Evolutionary conservation across 2,329 filamentous ascomycete species (phyloP).

Genomic region (Lachnellula occidentalis): DNA sequence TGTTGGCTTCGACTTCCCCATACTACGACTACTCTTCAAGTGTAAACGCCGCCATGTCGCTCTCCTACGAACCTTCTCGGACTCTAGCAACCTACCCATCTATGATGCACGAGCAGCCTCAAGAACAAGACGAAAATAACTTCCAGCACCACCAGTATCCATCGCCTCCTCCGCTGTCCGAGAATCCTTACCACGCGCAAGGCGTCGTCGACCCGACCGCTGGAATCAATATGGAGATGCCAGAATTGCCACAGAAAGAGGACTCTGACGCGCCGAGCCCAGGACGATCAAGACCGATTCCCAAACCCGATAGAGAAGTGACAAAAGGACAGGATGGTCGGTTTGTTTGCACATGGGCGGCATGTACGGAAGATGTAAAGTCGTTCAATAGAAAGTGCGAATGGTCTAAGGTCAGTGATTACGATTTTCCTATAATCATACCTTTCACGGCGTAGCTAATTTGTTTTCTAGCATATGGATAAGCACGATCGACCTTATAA

Average conservation of each 20-base stretch:
- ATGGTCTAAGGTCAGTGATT: constrained; percentile 71
- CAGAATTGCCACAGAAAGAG: constrained; percentile 26
- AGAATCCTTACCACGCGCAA: constrained; percentile 27
- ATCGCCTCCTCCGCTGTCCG: constrained; percentile 25
- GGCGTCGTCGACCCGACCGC: constrained; percentile 16
- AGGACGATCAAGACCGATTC: constrained; percentile 42
- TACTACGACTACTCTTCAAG: constrained; percentile 2
- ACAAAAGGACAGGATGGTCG: constrained; percentile 66
- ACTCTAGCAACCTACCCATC: constrained; percentile 25
- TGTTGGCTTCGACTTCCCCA: background rate
- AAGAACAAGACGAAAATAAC: constrained; percentile 26
- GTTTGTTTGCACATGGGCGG: constrained; percentile 66
- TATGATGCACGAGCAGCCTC: constrained; percentile 26
- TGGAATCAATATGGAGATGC: constrained; percentile 23
- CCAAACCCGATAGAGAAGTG: constrained; percentile 53
- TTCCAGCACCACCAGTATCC: constrained; percentile 28
- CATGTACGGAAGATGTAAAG: constrained; percentile 59
- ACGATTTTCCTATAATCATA: background rate
- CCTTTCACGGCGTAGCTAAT: background rate
- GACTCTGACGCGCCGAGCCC: constrained; percentile 27
- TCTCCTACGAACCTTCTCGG: constrained; percentile 25
- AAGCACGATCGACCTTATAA: constrained; percentile 93
- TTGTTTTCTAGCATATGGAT: constrained; percentile 77
- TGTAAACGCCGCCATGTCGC: constrained; percentile 19
- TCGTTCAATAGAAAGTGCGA: constrained; percentile 82